Base-by-base conservation (phyloP, 306 rosid species). In the Lotus japonicus region DNA sequence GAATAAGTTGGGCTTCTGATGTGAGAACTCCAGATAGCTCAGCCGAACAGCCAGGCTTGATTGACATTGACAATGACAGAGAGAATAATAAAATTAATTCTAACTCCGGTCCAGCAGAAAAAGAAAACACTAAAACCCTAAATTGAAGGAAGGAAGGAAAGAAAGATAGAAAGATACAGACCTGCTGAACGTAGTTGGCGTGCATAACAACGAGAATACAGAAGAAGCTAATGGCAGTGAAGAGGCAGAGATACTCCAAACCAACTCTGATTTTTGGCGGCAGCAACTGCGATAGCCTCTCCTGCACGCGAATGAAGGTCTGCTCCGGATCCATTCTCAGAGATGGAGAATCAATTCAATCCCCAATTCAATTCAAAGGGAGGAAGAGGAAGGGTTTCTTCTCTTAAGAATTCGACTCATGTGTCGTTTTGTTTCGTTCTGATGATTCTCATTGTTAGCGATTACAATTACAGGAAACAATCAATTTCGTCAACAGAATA, bases 301-400 rank as follows among this genome's bases (percentile, higher is more conserved):
- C 99, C 42, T 94, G 99, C 10, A 94, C 95, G 38, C 99, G 90
- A 9, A 94, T 88, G 79, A 90, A 94, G 19, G 99, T 94, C 50
- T 94, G 99, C 75, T 94, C 99, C 12, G 99, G 92, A 90, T 94
- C 99, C 99, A 26, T n/a, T n/a, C n/a, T n/a, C n/a, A n/a, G n/a
- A n/a, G n/a, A n/a, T n/a, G n/a, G n/a, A n/a, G n/a, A n/a, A n/a
- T n/a, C n/a, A n/a, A n/a, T n/a, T n/a, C n/a, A n/a, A n/a, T n/a
- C n/a, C n/a, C n/a, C n/a, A n/a, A n/a, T n/a, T n/a, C n/a, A n/a
- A n/a, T n/a, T n/a, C n/a, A n/a, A n/a, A n/a, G n/a, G n/a, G n/a
- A n/a, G n/a, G n/a, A n/a, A n/a, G n/a, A n/a, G n/a, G n/a, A n/a
- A n/a, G n/a, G n/a, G n/a, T n/a, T n/a, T n/a, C n/a, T n/a, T n/a